phyloP scores from a whole-genome alignment of 164 flowering plant species.

The Macadamia integrifolia region DNA sequence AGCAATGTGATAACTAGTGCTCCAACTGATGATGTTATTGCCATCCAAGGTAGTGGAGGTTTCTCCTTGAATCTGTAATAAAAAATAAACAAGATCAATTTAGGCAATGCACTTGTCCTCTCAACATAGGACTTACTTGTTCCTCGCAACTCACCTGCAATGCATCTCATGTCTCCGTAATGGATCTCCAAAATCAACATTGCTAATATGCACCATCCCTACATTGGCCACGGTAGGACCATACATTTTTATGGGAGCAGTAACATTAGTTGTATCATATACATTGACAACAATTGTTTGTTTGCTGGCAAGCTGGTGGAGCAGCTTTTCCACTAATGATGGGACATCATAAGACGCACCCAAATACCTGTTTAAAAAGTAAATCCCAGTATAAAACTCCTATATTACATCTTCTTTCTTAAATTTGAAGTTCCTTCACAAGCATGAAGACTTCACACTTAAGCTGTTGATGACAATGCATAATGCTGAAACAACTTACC shows the following conservation, averaged over 20 bases:
- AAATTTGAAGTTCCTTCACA: background rate
- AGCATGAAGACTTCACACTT: background rate
- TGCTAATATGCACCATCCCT: conserved; percentile 53
- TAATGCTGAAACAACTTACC: conserved; percentile 35
- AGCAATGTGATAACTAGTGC: conserved; percentile 67
- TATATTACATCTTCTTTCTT: background rate
- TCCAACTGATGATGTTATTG: conserved; percentile 58
- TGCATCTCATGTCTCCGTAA: conserved; percentile 88
- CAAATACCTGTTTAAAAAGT: conserved; percentile 52
- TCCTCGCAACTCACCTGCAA: conserved; percentile 59
- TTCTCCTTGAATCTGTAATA: conserved; percentile 70
- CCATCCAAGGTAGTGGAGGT: conserved; percentile 76
- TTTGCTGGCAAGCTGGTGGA: conserved; percentile 93
- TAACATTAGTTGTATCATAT: conserved; percentile 73
- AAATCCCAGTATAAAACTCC: background rate
- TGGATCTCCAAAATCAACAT: conserved; percentile 93
- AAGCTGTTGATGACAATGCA: background rate
- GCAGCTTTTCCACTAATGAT: conserved; percentile 88
- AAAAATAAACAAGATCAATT: conserved; percentile 4
- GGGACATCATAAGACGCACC: conserved; percentile 95
- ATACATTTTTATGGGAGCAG: conserved; percentile 77
- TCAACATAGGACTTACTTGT: background rate
- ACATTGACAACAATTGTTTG: conserved; percentile 88
- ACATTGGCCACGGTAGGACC: conserved; percentile 58
- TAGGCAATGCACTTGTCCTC: background rate